Conservation (phyloP, 1,284 basidiomycete genomes). For the Microbotryum scabiosae region DNA sequence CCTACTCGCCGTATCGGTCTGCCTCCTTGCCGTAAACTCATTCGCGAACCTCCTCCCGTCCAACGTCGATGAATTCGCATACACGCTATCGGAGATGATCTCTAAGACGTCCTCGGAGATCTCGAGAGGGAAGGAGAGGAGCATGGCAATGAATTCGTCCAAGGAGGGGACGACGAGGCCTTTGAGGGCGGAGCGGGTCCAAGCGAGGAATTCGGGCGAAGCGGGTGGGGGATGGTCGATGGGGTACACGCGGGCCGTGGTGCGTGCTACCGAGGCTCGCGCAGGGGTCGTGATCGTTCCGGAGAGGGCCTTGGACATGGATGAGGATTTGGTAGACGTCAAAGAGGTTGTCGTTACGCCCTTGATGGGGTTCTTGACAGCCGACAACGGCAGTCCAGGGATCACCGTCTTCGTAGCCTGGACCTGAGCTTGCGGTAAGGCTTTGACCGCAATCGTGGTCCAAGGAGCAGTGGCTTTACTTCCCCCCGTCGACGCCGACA, state of each 20-base stretch:
- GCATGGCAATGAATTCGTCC: constrained; percentile 82
- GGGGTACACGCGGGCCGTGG: constrained; percentile 39
- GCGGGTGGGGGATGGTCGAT: constrained; percentile 37
- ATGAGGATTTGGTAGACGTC: constrained; percentile 38
- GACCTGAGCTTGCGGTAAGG: neutral
- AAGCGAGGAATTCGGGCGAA: constrained; percentile 80
- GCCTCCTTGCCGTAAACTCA: constrained; percentile 31
- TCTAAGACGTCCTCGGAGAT: constrained; percentile 66
- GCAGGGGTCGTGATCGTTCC: constrained; percentile 4
- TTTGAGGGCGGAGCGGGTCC: constrained; percentile 79
- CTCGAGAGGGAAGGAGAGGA: constrained; percentile 74
- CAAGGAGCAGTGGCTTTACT: constrained; percentile 7
- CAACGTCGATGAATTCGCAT: constrained; percentile 84
- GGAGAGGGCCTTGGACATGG: constrained; percentile 29
- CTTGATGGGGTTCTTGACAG: neutral
- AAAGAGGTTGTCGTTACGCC: constrained; percentile 17
- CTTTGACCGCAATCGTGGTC: constrained; percentile 27
- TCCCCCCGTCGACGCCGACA: too few relatives aligned
- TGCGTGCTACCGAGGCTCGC: constrained; percentile 28
- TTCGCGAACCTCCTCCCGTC: constrained; percentile 76
- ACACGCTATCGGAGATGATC: constrained; percentile 77
- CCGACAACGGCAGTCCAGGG: constrained; percentile 8
- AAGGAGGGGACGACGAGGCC: constrained; percentile 59
- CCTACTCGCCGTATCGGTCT: constrained; percentile 29
- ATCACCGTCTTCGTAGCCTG: constrained; percentile 16